Evolutionary conservation across 148 eudicot species (phyloP).

Genomic region (Vaccinium darrowii): DNA sequence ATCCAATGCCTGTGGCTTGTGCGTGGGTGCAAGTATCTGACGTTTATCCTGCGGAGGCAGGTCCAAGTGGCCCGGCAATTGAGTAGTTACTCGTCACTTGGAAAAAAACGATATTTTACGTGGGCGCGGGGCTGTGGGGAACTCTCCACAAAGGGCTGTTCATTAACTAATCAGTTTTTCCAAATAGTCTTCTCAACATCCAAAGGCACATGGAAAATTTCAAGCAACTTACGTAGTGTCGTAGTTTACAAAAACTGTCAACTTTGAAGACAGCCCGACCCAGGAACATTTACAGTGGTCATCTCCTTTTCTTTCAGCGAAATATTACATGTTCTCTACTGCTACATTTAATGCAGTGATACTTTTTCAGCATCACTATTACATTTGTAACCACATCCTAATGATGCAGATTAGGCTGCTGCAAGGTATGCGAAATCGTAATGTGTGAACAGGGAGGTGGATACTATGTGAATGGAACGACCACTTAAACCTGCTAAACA

Average conservation of each 20-base stretch:
- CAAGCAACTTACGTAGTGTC: not conserved
- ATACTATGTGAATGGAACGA: not conserved
- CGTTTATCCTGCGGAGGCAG: not conserved
- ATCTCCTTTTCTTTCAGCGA: too few relatives aligned
- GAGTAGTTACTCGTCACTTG: not conserved
- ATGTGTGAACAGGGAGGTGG: too few relatives aligned
- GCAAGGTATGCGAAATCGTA: not conserved
- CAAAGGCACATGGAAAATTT: not conserved
- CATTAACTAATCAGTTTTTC: not conserved
- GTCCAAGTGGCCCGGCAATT: not conserved
- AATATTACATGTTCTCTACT: too few relatives aligned
- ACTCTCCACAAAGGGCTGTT: not conserved
- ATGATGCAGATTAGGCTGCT: too few relatives aligned
- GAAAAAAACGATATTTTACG: not conserved
- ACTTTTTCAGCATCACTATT: too few relatives aligned
- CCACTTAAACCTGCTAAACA: slow-evolving; percentile 10
- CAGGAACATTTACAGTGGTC: too few relatives aligned
- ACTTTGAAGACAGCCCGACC: too few relatives aligned
- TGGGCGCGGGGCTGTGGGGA: too few relatives aligned
- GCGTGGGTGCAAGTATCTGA: not conserved
- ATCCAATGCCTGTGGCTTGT: not conserved
- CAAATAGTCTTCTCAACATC: not conserved
- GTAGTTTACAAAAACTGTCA: not conserved
- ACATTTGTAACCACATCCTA: too few relatives aligned
- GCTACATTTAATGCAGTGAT: too few relatives aligned